Conservation (phyloP, 345 rosid species). For the Xanthoceras sorbifolium region DNA sequence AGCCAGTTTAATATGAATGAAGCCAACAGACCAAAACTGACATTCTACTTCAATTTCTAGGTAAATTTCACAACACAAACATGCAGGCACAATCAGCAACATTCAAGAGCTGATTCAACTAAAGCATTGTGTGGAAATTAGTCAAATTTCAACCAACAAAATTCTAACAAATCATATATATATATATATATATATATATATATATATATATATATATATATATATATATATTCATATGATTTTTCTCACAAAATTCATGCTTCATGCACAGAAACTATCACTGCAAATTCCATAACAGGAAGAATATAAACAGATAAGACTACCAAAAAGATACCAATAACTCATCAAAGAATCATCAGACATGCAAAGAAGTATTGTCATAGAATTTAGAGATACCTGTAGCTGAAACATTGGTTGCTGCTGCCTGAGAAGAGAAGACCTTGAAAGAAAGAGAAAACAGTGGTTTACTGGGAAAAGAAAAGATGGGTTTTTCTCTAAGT, state of each 20-base stretch:
- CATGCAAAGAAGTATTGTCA: background rate
- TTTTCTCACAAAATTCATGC: background rate
- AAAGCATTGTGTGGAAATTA: background rate
- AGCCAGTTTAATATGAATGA: background rate
- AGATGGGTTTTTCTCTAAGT: conserved; percentile 43
- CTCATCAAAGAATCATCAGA: background rate
- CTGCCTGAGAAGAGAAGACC: conserved; percentile 55
- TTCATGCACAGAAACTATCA: background rate
- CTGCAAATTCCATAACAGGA: background rate
- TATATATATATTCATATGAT: background rate
- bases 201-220: too few species aligned
- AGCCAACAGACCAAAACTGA: background rate
- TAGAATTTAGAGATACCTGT: conserved; percentile 30
- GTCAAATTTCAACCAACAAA: background rate
- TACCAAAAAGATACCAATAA: background rate
- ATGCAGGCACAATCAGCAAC: background rate
- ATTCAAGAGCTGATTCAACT: background rate
- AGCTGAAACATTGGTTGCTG: conserved; percentile 30
- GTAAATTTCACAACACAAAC: background rate
- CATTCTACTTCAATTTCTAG: too few species aligned
- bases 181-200: too few species aligned
- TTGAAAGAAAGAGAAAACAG: conserved; percentile 30
- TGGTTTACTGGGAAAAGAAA: conserved; percentile 35
- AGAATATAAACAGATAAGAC: background rate
- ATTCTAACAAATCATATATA: too few species aligned